Conservation (phyloP, 768 basidiomycete species). For the Boletus tylopilopsis region DNA sequence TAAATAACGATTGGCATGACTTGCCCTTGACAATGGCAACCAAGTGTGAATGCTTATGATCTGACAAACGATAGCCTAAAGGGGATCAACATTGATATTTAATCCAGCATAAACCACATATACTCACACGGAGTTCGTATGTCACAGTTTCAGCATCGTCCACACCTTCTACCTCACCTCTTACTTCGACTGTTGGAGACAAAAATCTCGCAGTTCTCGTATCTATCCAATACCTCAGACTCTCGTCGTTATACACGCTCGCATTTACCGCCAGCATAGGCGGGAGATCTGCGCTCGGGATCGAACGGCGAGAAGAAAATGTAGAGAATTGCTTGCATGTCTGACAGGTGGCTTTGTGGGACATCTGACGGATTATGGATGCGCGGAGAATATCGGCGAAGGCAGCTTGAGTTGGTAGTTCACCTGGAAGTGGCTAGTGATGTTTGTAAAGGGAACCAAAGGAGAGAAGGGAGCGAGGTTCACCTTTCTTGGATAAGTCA, state of each 20-base stretch:
- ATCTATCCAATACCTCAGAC: conserved; percentile 74
- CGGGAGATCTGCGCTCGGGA: conserved; percentile 65
- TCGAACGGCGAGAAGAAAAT: conserved; percentile 67
- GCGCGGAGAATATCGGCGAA: conserved; percentile 68
- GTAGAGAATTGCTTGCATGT: conserved; percentile 74
- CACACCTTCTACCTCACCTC: conserved; percentile 55
- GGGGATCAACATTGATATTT: not conserved
- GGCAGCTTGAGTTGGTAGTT: conserved; percentile 38
- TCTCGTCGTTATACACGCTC: conserved; percentile 73
- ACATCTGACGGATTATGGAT: conserved; percentile 77
- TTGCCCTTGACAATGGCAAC: conserved; percentile 84
- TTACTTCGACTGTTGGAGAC: conserved; percentile 49
- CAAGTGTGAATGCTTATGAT: conserved; percentile 76
- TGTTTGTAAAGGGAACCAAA: not conserved
- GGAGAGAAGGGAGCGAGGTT: conserved; percentile 7
- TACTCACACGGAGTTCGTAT: conserved; percentile 73
- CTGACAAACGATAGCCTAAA: conserved; percentile 78
- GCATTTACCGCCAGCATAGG: conserved; percentile 87
- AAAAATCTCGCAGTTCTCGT: conserved; percentile 44
- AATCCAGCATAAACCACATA: not conserved
- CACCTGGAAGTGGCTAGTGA: conserved; percentile 34
- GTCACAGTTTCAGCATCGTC: conserved; percentile 52
- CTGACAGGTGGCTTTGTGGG: conserved; percentile 84
- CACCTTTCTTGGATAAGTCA: conserved; percentile 85
- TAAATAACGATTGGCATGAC: not conserved